Evolutionary conservation across 352 stramenopile species (phyloP).

Genomic region (Globisporangium recalcitrans): DNA sequence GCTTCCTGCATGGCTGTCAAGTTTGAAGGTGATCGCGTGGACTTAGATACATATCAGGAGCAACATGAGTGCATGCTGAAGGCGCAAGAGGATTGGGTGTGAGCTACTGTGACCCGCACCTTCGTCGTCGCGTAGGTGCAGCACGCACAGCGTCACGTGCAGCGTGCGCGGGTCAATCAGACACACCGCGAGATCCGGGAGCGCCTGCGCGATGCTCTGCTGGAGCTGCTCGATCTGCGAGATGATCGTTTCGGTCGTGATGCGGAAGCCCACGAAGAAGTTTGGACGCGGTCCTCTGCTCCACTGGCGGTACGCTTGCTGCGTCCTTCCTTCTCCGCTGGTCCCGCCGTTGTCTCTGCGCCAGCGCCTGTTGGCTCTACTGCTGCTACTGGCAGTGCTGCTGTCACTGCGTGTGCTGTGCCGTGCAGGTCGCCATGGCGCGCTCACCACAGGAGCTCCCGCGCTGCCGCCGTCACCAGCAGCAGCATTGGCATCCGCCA

Average conservation of each 20-base stretch:
- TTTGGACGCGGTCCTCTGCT: conserved; percentile 22
- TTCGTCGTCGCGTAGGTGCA: conserved; percentile 27
- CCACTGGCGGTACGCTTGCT: not conserved
- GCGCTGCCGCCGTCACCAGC: not conserved
- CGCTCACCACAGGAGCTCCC: not conserved
- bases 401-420: not conserved
- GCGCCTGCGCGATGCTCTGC: conserved; percentile 19
- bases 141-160: conserved; percentile 44
- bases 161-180: conserved; percentile 35
- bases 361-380: not conserved
- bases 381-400: not conserved
- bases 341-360: not conserved
- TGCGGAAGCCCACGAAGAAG: conserved; percentile 44
- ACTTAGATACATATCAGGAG: no score
- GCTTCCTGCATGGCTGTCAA: conserved; percentile 23
- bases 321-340: not conserved
- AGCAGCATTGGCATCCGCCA: not conserved
- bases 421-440: not conserved
- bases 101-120: conserved; percentile 5
- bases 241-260: conserved; percentile 20
- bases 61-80: no score
- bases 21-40: no score
- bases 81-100: no score
- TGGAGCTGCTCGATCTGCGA: conserved; percentile 23
- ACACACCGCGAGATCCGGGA: conserved; percentile 25